Base-by-base conservation (phyloP, 495 filamentous ascomycete species). In the Podospora didyma region DNA sequence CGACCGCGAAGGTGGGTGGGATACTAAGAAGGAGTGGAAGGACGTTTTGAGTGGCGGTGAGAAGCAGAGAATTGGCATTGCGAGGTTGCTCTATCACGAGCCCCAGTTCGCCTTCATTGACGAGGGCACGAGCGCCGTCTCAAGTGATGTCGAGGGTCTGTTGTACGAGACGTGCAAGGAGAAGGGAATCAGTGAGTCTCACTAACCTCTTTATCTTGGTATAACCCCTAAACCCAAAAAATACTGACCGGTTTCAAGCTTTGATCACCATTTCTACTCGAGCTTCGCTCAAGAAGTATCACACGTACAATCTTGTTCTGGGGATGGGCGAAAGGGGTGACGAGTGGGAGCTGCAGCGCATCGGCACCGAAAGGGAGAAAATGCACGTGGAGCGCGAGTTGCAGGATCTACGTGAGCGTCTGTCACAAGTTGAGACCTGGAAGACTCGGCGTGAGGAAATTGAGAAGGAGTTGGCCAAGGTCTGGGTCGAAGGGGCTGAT, bases 1-100 rank as follows among this genome's bases (percentile, higher is more conserved):
- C 5, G 82, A 89, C 31, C 85, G 95, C 19, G 95, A 99, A 74
- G 95, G 92, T 22, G 95, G 95, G 12, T 99, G 92, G 93, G 91
- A 99, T 65, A 89, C 89, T 20, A 78, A 89, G 23, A 97, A 99
- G 73, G 94, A 96, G 62, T 99, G 95, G 95, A 97, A 97, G 74
- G 94, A 97, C 64, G 90, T 99, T 10, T 72, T 99, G 17, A 91
- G 86, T 57, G 95, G 95, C 11, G 95, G 95, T n/a, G 95, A 99
- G 77, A 99, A 99, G 75, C 95, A 99, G 72, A 78, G 95, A 22
- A 87, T 97, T 77, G 90, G 83, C 7, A 88, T 97, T 62, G 95
- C 95, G 7, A 78, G 95, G 48, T 66, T 97, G 21, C 76, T 97
- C 59, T 97, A 99, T 69, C 95, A 97, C 65, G 92, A 97, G 72